Evolutionary conservation across 306 rosid genomes (phyloP).

Genomic region (Malus sieversii): DNA sequence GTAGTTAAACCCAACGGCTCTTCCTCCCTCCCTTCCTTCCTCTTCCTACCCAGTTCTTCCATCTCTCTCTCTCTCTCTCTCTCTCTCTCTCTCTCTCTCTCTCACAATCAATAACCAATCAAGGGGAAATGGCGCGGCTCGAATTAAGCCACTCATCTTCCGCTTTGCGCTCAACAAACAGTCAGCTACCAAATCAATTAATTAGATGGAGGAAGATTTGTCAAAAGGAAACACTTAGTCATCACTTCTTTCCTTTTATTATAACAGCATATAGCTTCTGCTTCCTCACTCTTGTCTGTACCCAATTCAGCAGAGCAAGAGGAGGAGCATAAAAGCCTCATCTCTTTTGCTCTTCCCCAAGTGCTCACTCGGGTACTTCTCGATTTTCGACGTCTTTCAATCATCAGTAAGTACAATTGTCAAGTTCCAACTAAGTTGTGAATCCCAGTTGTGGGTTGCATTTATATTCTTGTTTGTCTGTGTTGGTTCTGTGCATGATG

Average conservation of each 20-base stretch:
- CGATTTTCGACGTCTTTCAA: not conserved
- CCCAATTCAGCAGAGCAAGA: not conserved
- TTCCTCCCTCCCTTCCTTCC: not conserved
- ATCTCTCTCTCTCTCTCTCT: not conserved
- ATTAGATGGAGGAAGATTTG: conserved; percentile 3
- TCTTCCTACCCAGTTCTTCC: not conserved
- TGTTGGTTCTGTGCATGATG: not conserved
- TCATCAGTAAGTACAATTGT: conserved; percentile 23
- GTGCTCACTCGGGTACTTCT: not conserved
- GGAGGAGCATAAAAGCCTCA: not conserved
- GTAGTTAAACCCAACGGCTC: conserved; percentile 33
- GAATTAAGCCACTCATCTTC: conserved; percentile 13
- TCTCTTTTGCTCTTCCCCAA: not conserved
- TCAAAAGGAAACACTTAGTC: not conserved
- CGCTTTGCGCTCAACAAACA: conserved; percentile 36
- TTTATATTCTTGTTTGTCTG: not conserved
- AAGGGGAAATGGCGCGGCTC: conserved; percentile 15
- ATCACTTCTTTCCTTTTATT: not conserved
- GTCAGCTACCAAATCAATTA: conserved; percentile 39
- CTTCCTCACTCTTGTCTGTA: conserved; percentile 4
- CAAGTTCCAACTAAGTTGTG: not conserved
- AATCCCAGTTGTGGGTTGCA: not conserved
- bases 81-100: not conserved
- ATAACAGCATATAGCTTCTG: not conserved
- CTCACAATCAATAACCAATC: not conserved